Percentiles rank a stretch among this genome's conserved stretches.
Conservation (phyloP, 805 yeast species). For the Saturnispora gosingensis region DNA sequence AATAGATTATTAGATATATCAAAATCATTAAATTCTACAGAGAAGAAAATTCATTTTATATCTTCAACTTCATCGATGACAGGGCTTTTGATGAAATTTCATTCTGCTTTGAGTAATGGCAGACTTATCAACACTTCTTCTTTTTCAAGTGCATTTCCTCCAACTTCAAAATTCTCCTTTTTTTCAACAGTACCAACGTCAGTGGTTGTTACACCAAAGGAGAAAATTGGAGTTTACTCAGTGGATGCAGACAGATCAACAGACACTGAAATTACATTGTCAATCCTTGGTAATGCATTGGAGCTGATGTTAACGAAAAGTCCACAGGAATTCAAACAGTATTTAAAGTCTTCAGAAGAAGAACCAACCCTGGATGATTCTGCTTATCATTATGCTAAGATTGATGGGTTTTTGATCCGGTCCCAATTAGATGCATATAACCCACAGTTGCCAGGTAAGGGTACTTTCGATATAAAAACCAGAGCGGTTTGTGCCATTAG, state of each 20-base stretch:
- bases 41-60: slow-evolving; percentile 33
- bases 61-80: slow-evolving; percentile 92
- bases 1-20: slow-evolving; percentile 41
- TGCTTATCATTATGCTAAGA: slow-evolving; percentile 61
- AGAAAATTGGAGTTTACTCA: slow-evolving; percentile 35
- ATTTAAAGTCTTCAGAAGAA: slow-evolving; percentile 16
- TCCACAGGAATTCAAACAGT: slow-evolving; percentile 39
- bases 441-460: slow-evolving; percentile 72
- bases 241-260: slow-evolving; percentile 63
- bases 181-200: slow-evolving; percentile 46
- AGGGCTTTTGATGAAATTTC: slow-evolving; percentile 61
- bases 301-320: slow-evolving; percentile 67
- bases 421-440: slow-evolving; percentile 88
- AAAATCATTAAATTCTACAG: neutral
- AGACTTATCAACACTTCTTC: slow-evolving; percentile 41
- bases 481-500: slow-evolving; percentile 85
- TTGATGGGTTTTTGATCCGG: slow-evolving; percentile 66
- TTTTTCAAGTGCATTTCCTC: slow-evolving; percentile 38
- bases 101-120: slow-evolving; percentile 54
- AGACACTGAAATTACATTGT: slow-evolving; percentile 58
- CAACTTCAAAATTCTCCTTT: slow-evolving; percentile 26
- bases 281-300: slow-evolving; percentile 68
- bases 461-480: slow-evolving; percentile 86
- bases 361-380: slow-evolving; percentile 10
- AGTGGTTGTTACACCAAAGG: slow-evolving; percentile 43